A percentile compares a stretch with the other conserved stretches of the same genome.
Evolutionary conservation across 2,329 filamentous ascomycete species (phyloP).

Genomic region (Fusarium sp.): DNA sequence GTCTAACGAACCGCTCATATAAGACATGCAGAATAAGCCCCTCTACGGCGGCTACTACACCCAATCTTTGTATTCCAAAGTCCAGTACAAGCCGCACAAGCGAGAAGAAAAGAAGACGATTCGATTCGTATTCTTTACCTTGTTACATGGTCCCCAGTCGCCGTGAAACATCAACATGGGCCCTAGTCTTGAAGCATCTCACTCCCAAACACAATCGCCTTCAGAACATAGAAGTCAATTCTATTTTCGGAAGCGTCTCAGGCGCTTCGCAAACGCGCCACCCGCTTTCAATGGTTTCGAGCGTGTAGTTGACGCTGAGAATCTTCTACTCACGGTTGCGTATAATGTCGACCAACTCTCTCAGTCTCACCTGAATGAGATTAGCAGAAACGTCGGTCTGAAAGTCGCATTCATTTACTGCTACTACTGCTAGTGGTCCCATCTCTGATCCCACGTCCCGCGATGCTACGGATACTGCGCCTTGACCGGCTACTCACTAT

Average conservation of each 20-base stretch:
- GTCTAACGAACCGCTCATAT: not conserved
- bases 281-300: conserved; percentile 16
- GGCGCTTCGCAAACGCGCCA: conserved; percentile 42
- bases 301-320: not conserved
- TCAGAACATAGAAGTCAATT: conserved; percentile 22
- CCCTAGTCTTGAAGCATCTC: conserved; percentile 23
- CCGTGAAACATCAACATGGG: conserved; percentile 41
- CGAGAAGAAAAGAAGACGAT: conserved; percentile 5
- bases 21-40: conserved; percentile 5
- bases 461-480: conserved; percentile 19
- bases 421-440: conserved; percentile 15
- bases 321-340: not conserved
- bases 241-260: conserved; percentile 46
- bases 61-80: not conserved
- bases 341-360: not conserved
- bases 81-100: not conserved
- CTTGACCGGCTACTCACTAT: conserved; percentile 18
- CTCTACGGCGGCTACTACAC: conserved; percentile 16
- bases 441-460: conserved; percentile 32
- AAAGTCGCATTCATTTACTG: conserved; percentile 11
- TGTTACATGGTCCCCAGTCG: conserved; percentile 32
- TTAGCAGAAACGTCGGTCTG: conserved; percentile 22
- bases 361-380: not conserved
- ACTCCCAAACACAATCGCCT: conserved; percentile 35
- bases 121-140: conserved; percentile 24